phyloP scores from a whole-genome alignment of 2,329 filamentous ascomycete genomes.

The Aspergillus fructus region DNA sequence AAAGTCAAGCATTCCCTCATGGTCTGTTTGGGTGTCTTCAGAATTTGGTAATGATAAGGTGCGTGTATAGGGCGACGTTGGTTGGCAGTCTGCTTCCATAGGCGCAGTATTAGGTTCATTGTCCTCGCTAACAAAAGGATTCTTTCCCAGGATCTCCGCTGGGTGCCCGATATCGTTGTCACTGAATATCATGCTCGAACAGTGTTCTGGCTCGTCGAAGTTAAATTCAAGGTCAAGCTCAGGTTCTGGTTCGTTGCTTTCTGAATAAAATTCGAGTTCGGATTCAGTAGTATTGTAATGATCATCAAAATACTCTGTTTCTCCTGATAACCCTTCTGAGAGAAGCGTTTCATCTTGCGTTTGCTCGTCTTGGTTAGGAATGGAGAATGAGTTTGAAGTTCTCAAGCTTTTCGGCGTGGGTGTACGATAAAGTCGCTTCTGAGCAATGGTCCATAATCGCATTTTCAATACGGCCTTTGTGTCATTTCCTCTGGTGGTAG shows the following conservation, averaged over 20 bases:
- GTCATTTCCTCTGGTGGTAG: neutral
- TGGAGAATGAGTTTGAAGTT: neutral
- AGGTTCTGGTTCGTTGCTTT: neutral
- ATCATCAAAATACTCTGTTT: neutral
- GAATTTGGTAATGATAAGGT: neutral
- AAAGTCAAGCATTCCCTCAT: neutral
- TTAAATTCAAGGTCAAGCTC: neutral
- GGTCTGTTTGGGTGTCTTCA: neutral
- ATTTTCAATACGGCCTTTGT: constrained; percentile 24
- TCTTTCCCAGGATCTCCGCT: too few species aligned
- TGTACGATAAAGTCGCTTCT: constrained; percentile 23
- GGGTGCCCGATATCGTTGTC: neutral
- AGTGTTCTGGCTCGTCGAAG: neutral
- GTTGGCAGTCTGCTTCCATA: neutral
- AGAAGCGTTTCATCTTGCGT: constrained; percentile 2
- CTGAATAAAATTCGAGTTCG: constrained; percentile 7
- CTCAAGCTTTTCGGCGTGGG: constrained; percentile 14
- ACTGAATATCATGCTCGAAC: constrained; percentile 6
- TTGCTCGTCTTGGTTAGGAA: neutral
- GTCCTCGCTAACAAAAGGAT: neutral
- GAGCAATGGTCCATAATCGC: constrained; percentile 34
- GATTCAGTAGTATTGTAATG: neutral
- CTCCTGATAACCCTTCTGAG: neutral
- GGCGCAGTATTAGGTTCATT: too few species aligned
- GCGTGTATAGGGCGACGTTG: neutral